Conservation (phyloP, 1,284 basidiomycete species). For the Cryptococcus sp. region DNA sequence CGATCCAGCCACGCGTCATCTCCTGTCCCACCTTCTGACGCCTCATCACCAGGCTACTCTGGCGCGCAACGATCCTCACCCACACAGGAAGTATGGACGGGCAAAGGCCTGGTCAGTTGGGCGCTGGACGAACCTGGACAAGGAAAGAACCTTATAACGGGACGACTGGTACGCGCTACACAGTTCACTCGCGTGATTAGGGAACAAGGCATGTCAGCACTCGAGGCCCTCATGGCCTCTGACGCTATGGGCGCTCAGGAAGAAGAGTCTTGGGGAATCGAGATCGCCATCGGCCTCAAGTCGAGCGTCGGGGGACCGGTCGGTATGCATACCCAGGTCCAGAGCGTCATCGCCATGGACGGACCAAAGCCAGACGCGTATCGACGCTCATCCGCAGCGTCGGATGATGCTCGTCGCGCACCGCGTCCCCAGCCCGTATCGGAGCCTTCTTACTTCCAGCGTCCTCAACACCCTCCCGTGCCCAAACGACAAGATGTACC, state of each 20-base stretch:
- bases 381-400: constrained; percentile 10
- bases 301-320: constrained; percentile 15
- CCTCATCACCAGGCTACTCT: constrained; percentile 13
- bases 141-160: constrained; percentile 49
- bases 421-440: not conserved
- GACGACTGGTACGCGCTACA: constrained; percentile 29
- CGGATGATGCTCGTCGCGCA: not conserved
- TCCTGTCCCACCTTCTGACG: constrained; percentile 6
- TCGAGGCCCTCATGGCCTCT: constrained; percentile 38
- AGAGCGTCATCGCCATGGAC: constrained; percentile 8
- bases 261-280: constrained; percentile 43
- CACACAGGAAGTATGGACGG: constrained; percentile 45
- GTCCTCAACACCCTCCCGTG: constrained; percentile 4
- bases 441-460: constrained; percentile 4
- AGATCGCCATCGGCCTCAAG: constrained; percentile 43
- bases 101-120: constrained; percentile 47
- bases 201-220: constrained; percentile 23
- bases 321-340: constrained; percentile 7
- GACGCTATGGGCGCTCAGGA: constrained; percentile 7
- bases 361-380: constrained; percentile 9
- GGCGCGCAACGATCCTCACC: not conserved
- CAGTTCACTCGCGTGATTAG: constrained; percentile 21
- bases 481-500: constrained; percentile 11
- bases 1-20: constrained; percentile 16
- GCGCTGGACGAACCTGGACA: constrained; percentile 42